Evolutionary conservation across 2,329 filamentous ascomycete genomes (phyloP).

Genomic region (Lachnellula occidentalis): DNA sequence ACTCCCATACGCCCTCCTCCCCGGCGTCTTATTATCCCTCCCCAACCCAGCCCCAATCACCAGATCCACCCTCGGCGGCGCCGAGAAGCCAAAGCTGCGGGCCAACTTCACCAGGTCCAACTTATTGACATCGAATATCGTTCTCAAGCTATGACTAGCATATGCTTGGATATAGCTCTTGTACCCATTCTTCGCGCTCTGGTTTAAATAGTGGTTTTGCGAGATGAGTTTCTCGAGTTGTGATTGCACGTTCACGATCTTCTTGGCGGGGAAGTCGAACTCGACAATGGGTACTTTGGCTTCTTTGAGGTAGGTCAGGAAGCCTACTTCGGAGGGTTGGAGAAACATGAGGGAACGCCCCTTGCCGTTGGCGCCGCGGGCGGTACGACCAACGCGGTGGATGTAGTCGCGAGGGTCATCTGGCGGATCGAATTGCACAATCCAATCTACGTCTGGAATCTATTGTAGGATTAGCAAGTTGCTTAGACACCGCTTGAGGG

Average conservation of each 20-base stretch:
- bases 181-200: constrained; percentile 73
- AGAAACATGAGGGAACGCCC: constrained; percentile 90
- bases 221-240: constrained; percentile 91
- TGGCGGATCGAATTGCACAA: constrained; percentile 91
- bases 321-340: constrained; percentile 86
- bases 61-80: constrained; percentile 74
- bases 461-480: constrained; percentile 29
- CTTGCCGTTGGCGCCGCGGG: constrained; percentile 75
- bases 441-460: constrained; percentile 94
- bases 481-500: background rate
- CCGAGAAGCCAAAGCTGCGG: constrained; percentile 75
- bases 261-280: constrained; percentile 89
- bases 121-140: constrained; percentile 80
- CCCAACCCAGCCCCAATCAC: constrained; percentile 71
- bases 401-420: constrained; percentile 90
- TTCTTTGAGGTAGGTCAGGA: constrained; percentile 84
- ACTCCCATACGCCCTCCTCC: constrained; percentile 68
- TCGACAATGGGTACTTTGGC: constrained; percentile 91
- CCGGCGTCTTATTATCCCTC: constrained; percentile 63
- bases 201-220: constrained; percentile 96
- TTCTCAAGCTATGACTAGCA: constrained; percentile 74
- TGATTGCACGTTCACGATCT: constrained; percentile 84
- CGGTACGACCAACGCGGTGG: constrained; percentile 92
- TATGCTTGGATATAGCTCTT: constrained; percentile 93
- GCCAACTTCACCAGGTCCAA: constrained; percentile 79